Evolutionary conservation across 2,329 filamentous ascomycete genomes (phyloP).

Genomic region (Thermothelomyces thermophilus): DNA sequence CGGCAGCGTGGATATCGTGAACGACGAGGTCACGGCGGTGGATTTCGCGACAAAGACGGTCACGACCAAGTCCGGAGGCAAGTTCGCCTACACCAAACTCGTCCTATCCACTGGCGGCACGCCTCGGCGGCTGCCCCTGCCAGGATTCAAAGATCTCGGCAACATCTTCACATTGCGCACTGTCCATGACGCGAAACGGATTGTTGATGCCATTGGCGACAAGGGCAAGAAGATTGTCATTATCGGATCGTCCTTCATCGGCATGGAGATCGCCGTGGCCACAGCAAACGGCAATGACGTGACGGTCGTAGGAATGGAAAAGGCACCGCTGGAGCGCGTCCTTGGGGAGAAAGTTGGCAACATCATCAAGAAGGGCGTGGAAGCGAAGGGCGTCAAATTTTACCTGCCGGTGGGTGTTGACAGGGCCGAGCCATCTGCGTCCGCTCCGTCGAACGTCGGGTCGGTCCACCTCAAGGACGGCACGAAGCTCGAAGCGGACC

Average conservation of each 20-base stretch:
- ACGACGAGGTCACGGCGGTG: constrained; percentile 62
- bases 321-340: constrained; percentile 74
- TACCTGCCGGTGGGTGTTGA: constrained; percentile 74
- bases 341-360: constrained; percentile 76
- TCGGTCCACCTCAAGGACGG: constrained; percentile 79
- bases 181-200: constrained; percentile 69
- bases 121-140: constrained; percentile 66
- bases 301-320: constrained; percentile 82
- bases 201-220: constrained; percentile 71
- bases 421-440: constrained; percentile 66
- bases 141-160: constrained; percentile 75
- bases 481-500: constrained; percentile 73
- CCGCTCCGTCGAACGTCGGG: constrained; percentile 67
- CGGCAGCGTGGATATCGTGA: constrained; percentile 50
- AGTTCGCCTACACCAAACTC: constrained; percentile 76
- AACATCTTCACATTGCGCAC: constrained; percentile 84
- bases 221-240: constrained; percentile 89
- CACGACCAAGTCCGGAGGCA: constrained; percentile 64
- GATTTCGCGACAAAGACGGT: constrained; percentile 71
- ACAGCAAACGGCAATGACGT: constrained; percentile 74
- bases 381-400: constrained; percentile 86
- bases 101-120: constrained; percentile 84
- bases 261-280: constrained; percentile 93
- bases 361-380: constrained; percentile 70
- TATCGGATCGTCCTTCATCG: constrained; percentile 91